These are phyloP conservation scores for Suhomyces pyralidae DNA, from an alignment of 805 yeast species.

Conservation along the genomic window DNA sequence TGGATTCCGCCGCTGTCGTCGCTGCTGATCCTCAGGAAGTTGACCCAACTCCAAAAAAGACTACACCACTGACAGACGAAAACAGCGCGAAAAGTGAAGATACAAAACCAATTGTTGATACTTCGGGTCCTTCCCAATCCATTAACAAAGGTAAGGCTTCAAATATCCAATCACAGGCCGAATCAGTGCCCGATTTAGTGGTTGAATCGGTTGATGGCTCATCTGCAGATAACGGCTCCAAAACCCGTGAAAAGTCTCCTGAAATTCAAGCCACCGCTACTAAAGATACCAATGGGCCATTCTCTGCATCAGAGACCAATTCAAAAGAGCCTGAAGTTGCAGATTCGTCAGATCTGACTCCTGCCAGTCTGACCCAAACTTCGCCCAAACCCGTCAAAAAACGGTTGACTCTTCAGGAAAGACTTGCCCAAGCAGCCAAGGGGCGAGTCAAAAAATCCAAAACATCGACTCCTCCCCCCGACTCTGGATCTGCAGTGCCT, in stretches of 20 bases:
- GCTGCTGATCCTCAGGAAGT: background rate
- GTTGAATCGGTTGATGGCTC: background rate
- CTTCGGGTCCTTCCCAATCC: background rate
- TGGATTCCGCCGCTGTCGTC: background rate
- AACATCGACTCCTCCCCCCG: background rate
- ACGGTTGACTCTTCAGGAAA: slow-evolving; percentile 75
- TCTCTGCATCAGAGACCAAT: background rate
- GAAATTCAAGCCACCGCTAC: background rate
- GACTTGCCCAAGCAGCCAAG: slow-evolving; percentile 79
- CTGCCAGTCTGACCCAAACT: background rate
- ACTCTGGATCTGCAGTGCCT: background rate
- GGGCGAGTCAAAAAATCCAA: slow-evolving; percentile 27
- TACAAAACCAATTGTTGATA: background rate
- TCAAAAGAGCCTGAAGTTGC: background rate
- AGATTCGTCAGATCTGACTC: background rate
- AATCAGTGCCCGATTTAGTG: background rate
- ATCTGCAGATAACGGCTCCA: background rate
- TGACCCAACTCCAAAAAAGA: background rate
- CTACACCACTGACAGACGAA: background rate
- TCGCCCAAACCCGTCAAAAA: slow-evolving; percentile 34
- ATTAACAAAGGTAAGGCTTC: background rate
- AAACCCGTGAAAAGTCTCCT: background rate
- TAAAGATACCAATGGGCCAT: background rate
- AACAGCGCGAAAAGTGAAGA: background rate
- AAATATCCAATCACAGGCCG: background rate